A percentile compares a stretch with the other conserved stretches of the same genome.
phyloP scores from a whole-genome alignment of 106 monocot genomes.

The Posidonia australis region DNA sequence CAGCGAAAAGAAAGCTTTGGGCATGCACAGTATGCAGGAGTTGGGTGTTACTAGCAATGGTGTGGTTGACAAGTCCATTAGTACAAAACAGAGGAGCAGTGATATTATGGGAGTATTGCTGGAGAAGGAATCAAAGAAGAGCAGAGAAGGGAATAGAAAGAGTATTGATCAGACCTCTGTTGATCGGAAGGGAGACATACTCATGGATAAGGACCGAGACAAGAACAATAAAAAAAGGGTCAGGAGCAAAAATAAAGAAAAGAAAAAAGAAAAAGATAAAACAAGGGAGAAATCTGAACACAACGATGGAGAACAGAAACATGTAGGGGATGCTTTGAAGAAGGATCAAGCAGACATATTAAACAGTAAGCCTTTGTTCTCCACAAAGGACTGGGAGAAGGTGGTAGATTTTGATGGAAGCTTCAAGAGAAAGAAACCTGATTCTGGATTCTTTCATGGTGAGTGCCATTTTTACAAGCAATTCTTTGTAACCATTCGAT shows the following conservation, averaged over 20 bases:
- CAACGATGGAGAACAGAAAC: slow-evolving; percentile 4
- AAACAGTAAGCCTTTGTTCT: not conserved
- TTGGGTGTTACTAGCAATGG: too few species aligned
- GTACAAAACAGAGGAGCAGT: too few species aligned
- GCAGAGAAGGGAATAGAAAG: not conserved
- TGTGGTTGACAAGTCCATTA: too few species aligned
- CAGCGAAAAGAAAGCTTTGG: too few species aligned
- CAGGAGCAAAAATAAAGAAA: not conserved
- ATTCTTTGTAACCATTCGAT: not conserved
- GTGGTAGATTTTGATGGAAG: not conserved
- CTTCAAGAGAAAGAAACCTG: slow-evolving; percentile 6
- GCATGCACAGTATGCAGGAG: too few species aligned
- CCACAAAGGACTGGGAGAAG: not conserved
- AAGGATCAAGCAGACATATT: not conserved
- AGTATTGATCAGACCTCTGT: not conserved
- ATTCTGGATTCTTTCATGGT: not conserved
- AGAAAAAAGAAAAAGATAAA: slow-evolving; percentile 31
- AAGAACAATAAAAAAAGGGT: slow-evolving; percentile 24
- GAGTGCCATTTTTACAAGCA: slow-evolving; percentile 7
- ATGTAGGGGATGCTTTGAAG: not conserved
- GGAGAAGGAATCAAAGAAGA: not conserved
- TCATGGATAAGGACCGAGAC: slow-evolving; percentile 30
- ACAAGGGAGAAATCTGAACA: slow-evolving; percentile 14
- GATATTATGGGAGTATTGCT: too few species aligned
- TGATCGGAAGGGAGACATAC: slow-evolving; percentile 21